Evolutionary conservation across 2,329 filamentous ascomycete genomes (phyloP).

Genomic region (Plenodomus lindquistii): DNA sequence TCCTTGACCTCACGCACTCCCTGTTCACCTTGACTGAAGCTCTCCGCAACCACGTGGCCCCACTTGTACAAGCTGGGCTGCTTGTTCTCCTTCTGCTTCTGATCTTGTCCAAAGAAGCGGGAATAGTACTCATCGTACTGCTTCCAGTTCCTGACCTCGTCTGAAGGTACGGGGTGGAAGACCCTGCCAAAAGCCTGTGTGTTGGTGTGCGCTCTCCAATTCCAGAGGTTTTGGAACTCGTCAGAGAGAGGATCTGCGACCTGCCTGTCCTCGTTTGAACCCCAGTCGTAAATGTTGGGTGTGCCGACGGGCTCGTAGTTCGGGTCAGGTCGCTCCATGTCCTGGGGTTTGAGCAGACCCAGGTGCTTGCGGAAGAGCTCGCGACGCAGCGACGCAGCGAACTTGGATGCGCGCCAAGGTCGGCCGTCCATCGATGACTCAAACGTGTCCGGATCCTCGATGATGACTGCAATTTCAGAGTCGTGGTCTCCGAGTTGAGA

Average conservation of each 20-base stretch:
- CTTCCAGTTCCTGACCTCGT: conserved; percentile 70
- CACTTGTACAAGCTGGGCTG: conserved; percentile 70
- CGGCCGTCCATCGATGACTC: conserved; percentile 74
- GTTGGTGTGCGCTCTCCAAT: conserved; percentile 71
- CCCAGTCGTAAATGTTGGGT: conserved; percentile 58
- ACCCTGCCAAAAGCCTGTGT: conserved; percentile 79
- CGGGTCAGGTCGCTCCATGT: conserved; percentile 62
- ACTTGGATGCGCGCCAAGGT: conserved; percentile 71
- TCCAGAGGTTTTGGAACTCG: conserved; percentile 74
- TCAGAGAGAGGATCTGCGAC: conserved; percentile 75
- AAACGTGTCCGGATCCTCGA: conserved; percentile 75
- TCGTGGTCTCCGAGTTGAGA: conserved; percentile 84
- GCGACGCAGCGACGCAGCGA: conserved; percentile 79
- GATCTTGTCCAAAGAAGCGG: conserved; percentile 60
- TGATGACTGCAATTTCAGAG: conserved; percentile 86
- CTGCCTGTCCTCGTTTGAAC: conserved; percentile 52
- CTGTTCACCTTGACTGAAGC: conserved; percentile 50
- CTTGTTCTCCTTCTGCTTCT: conserved; percentile 46
- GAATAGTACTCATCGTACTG: conserved; percentile 74
- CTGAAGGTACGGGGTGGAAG: conserved; percentile 78
- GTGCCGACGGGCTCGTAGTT: conserved; percentile 63
- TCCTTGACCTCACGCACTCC: conserved; percentile 59
- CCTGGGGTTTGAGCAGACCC: conserved; percentile 76
- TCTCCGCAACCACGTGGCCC: conserved; percentile 75
- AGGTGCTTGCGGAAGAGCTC: conserved; percentile 91